Conservation (phyloP, 2,329 filamentous ascomycete genomes). For the Verticillium tricorpus region DNA sequence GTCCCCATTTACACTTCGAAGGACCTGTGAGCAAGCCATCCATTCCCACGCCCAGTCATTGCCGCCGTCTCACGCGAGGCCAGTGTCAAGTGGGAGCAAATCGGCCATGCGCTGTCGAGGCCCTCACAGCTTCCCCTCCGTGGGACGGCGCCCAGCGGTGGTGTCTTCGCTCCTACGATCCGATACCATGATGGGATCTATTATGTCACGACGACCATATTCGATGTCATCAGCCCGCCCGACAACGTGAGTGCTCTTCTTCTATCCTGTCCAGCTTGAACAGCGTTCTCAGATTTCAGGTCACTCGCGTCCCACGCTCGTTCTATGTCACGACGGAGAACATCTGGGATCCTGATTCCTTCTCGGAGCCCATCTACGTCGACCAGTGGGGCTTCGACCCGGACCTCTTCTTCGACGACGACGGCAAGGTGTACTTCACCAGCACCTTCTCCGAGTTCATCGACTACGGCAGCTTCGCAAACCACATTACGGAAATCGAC, state of each 20-base stretch:
- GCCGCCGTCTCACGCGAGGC: background rate
- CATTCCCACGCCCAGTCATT: too few species aligned
- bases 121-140: constrained; percentile 11
- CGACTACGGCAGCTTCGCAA: constrained; percentile 10
- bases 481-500: constrained; percentile 13
- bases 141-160: constrained; percentile 11
- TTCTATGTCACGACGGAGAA: constrained; percentile 11
- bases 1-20: constrained; percentile 12
- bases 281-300: background rate
- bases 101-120: constrained; percentile 9
- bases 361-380: constrained; percentile 12
- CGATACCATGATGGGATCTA: constrained; percentile 9
- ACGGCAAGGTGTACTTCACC: constrained; percentile 10
- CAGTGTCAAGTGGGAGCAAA: constrained; percentile 12
- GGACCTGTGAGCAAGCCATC: constrained; percentile 4
- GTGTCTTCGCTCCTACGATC: constrained; percentile 10
- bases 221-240: constrained; percentile 11
- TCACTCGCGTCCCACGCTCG: constrained; percentile 8
- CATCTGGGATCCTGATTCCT: constrained; percentile 11
- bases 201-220: constrained; percentile 9
- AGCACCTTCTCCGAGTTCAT: constrained; percentile 8
- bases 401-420: constrained; percentile 8
- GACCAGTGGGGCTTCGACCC: constrained; percentile 13
- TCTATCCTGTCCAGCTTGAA: background rate
- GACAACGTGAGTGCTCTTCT: constrained; percentile 6